A percentile compares a stretch with the other conserved stretches of the same genome.
Evolutionary conservation across 176 grass and related monocot species (phyloP).

Genomic region (Puya raimondii): DNA sequence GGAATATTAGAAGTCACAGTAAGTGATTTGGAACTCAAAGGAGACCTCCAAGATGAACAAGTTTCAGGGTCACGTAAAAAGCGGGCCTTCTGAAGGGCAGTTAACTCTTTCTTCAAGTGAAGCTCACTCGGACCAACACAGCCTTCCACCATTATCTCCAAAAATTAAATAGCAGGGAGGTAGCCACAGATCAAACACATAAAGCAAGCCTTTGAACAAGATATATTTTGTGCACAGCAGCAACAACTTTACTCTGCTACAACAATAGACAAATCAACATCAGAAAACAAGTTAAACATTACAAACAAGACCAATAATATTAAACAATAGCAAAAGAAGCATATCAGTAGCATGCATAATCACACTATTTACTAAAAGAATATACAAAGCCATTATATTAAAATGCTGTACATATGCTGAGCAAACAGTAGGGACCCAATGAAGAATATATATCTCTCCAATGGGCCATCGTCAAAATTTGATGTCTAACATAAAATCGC

Average conservation of each 20-base stretch:
- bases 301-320: no score
- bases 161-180: slow-evolving; percentile 4
- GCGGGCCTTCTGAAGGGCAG: slow-evolving; percentile 41
- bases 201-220: not conserved
- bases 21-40: slow-evolving; percentile 39
- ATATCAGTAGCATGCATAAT: no score
- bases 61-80: slow-evolving; percentile 58
- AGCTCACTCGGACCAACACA: slow-evolving; percentile 71
- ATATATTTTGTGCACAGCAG: not conserved
- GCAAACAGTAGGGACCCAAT: no score
- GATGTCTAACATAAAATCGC: not conserved
- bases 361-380: no score
- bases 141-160: slow-evolving; percentile 41
- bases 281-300: not conserved
- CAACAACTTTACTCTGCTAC: not conserved
- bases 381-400: no score
- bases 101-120: slow-evolving; percentile 72
- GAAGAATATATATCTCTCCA: no score
- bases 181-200: not conserved
- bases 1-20: slow-evolving; percentile 27
- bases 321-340: no score
- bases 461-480: no score
- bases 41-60: slow-evolving; percentile 60
- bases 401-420: no score
- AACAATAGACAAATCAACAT: not conserved